These are phyloP conservation scores for Wickerhamomyces rabaulensis DNA, from an alignment of 805 yeast genomes.

Conservation along the genomic window DNA sequence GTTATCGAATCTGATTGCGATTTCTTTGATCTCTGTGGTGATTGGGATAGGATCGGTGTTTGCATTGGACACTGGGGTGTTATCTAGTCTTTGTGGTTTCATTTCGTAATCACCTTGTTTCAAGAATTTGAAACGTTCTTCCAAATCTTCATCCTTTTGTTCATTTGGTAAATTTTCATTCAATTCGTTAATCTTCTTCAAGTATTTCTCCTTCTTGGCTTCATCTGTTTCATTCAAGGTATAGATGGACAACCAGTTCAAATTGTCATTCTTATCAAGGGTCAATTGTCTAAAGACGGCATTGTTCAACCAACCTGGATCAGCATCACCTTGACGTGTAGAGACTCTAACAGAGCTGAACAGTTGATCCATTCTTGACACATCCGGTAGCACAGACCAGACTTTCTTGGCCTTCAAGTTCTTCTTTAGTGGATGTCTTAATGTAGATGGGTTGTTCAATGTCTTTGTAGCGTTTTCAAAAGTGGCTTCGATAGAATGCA, in stretches of 20 bases:
- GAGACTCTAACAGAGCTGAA: slow-evolving; percentile 63
- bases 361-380: slow-evolving; percentile 80
- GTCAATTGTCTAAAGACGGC: slow-evolving; percentile 72
- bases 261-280: slow-evolving; percentile 40
- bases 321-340: slow-evolving; percentile 26
- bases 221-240: slow-evolving; percentile 41
- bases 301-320: slow-evolving; percentile 32
- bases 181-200: slow-evolving; percentile 40
- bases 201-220: slow-evolving; percentile 28
- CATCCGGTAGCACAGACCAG: slow-evolving; percentile 85
- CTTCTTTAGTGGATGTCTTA: slow-evolving; percentile 78
- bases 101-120: slow-evolving; percentile 80
- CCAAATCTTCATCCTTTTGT: slow-evolving; percentile 27
- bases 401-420: slow-evolving; percentile 67
- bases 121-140: slow-evolving; percentile 45
- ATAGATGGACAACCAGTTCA: slow-evolving; percentile 75
- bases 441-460: slow-evolving; percentile 33
- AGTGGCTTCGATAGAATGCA: slow-evolving; percentile 68
- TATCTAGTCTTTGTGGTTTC: slow-evolving; percentile 26
- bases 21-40: slow-evolving; percentile 38
- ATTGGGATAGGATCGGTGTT: slow-evolving; percentile 21
- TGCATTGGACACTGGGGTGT: slow-evolving; percentile 8
- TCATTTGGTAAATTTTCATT: slow-evolving; percentile 38
- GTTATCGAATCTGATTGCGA: slow-evolving; percentile 56
- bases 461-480: slow-evolving; percentile 59